Base-by-base conservation (phyloP, 331 rosid genomes). In the Quercus tomentella region DNA sequence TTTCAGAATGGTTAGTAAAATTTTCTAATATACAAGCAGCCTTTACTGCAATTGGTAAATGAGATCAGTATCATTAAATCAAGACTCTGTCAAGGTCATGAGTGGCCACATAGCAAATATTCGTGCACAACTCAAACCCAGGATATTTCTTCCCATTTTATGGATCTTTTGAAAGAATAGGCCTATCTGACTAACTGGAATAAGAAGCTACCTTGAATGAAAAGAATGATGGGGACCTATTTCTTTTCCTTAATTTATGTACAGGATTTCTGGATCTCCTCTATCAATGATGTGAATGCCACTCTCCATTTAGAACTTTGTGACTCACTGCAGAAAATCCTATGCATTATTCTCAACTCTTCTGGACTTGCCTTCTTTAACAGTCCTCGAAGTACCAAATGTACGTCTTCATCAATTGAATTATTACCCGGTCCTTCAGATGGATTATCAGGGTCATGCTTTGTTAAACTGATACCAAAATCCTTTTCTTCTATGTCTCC, bases 291-390 rank as follows among this genome's bases (percentile, higher is more conserved):
- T 56, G 80, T n/a, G 57, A 88, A 88, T 54, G 84, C 79, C 80
- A 63, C 70, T 83, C 85, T 86, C 86, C 88, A 81, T 78, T 88
- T 79, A 15, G 78, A 69, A 78, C 66, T 76, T 52, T 41, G 80
- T 65, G 84, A 73, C 63, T 88, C 89, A 28, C 84, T 80, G 89
- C 79, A 58, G 75, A 90, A 78, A 73, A 90, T 76, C 73, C 82
- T 85, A 31, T 35, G 88, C 85, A 86, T 54, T 76, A 87, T 80
- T 82, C 76, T 80, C 15, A 92, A 83, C 90, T 94, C 98, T 23
- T 82, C 84, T 1, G 85, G 79, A 77, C 82, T 89, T 14, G 93
- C 92, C 79, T 77, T 90, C 75, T 87, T 85, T 21, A 94, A 70
- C 33, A 92, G 87, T 78, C 91, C 88, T 72, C 77, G 76, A 21